A percentile compares a stretch with the other conserved stretches of the same genome.
phyloP scores from a whole-genome alignment of 1,284 basidiomycete species.

The Pascua guehoae region DNA sequence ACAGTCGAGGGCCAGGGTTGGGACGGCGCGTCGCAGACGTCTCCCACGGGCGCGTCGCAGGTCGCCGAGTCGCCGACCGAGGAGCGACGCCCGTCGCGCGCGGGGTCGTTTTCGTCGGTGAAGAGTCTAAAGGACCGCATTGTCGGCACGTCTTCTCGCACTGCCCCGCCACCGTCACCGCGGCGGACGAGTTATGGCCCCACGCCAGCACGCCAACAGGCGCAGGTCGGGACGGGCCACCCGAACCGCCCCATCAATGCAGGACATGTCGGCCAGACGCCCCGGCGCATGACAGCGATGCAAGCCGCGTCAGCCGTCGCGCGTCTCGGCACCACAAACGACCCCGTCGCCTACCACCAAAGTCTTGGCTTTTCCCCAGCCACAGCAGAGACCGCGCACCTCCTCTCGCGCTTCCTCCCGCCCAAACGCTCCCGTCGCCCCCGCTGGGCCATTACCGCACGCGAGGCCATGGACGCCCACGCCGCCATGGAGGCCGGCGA shows the following conservation, averaged over 20 bases:
- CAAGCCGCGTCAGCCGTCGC: conserved; percentile 28
- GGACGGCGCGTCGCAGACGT: conserved; percentile 8
- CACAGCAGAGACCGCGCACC: conserved; percentile 36
- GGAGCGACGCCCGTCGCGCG: conserved; percentile 6
- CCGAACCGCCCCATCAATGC: neutral
- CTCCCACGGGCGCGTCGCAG: neutral
- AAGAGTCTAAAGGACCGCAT: conserved; percentile 20
- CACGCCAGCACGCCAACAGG: neutral
- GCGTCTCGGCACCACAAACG: conserved; percentile 32
- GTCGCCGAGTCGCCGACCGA: neutral
- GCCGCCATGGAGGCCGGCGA: conserved; percentile 14
- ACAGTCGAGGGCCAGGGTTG: conserved; percentile 35
- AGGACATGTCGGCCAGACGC: neutral
- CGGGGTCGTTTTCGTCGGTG: conserved; percentile 25
- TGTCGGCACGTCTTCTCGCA: neutral
- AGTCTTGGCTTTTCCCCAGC: conserved; percentile 32
- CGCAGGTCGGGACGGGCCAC: neutral
- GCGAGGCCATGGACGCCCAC: conserved; percentile 13
- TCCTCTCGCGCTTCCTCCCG: conserved; percentile 41
- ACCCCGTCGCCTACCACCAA: conserved; percentile 40
- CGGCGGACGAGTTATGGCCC: neutral
- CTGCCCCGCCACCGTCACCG: neutral
- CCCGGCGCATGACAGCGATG: conserved; percentile 27
- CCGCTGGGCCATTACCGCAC: conserved; percentile 22
- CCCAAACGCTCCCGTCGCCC: conserved; percentile 22